Evolutionary conservation across 768 basidiomycete genomes (phyloP).

Genomic region (Baorangia bicolor): DNA sequence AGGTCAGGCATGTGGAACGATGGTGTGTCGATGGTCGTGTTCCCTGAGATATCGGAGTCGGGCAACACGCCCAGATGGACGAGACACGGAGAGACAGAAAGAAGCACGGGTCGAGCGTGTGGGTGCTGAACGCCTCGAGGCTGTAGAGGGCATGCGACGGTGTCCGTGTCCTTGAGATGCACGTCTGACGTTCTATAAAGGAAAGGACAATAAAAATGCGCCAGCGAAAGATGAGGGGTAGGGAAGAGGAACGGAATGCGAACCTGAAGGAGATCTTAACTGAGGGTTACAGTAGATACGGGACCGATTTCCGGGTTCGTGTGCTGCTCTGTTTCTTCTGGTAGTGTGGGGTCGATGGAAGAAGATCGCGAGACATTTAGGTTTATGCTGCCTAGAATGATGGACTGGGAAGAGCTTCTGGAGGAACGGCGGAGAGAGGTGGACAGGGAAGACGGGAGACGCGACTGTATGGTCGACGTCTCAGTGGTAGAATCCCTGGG

Average conservation of each 20-base stretch:
- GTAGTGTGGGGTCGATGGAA: constrained; percentile 10
- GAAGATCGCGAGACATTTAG: constrained; percentile 25
- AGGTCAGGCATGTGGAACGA: constrained; percentile 9
- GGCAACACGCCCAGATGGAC: background rate
- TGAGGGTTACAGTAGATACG: constrained; percentile 16
- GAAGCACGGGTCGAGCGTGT: constrained; percentile 11
- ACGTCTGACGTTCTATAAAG: no score
- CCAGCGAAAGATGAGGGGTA: no score
- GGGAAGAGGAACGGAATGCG: background rate
- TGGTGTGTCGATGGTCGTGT: background rate
- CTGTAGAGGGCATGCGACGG: no score
- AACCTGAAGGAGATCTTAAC: constrained; percentile 31
- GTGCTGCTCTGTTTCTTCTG: constrained; percentile 8
- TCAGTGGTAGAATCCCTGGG: no score
- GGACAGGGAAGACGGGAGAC: constrained; percentile 9
- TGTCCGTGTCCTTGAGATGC: no score
- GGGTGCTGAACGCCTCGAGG: no score
- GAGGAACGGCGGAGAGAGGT: constrained; percentile 22
- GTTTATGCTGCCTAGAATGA: constrained; percentile 26
- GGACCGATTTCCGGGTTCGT: constrained; percentile 1
- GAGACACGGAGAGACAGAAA: constrained; percentile 22
- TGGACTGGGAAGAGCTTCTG: constrained; percentile 19
- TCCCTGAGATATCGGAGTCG: background rate
- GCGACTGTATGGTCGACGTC: constrained; percentile 13
- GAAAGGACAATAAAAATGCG: no score